A percentile compares a stretch with the other conserved stretches of the same genome.
Conservation (phyloP, 2,329 filamentous ascomycete species). For the Alternaria sp. region DNA sequence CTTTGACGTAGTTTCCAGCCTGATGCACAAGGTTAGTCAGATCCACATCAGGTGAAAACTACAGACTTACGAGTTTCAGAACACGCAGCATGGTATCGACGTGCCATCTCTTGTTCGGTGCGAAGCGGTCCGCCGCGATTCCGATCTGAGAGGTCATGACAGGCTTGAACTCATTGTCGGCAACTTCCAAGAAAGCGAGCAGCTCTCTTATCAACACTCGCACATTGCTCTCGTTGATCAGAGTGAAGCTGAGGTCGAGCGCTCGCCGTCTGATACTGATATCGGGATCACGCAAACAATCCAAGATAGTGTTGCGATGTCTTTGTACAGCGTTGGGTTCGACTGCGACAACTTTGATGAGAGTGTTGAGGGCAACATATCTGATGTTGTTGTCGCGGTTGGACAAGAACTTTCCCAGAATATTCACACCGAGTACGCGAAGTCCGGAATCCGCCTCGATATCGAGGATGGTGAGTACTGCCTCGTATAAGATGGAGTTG, state of each 20-base stretch:
- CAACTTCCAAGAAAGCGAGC: slow-evolving; percentile 93
- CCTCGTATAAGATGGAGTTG: slow-evolving; percentile 97
- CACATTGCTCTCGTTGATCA: slow-evolving; percentile 97
- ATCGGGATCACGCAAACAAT: slow-evolving; percentile 94
- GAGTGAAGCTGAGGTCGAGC: slow-evolving; percentile 95
- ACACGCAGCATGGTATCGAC: slow-evolving; percentile 97
- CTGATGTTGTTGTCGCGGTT: slow-evolving; percentile 99
- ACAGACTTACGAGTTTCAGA: slow-evolving; percentile 69
- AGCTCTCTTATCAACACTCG: slow-evolving; percentile 92
- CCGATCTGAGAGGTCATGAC: slow-evolving; percentile 99
- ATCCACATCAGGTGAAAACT: not conserved
- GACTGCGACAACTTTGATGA: slow-evolving; percentile 97
- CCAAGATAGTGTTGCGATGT: slow-evolving; percentile 95
- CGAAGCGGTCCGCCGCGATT: slow-evolving; percentile 93
- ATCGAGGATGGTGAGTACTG: slow-evolving; percentile 94
- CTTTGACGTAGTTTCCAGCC: slow-evolving; percentile 96
- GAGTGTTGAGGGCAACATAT: slow-evolving; percentile 95
- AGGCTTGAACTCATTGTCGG: slow-evolving; percentile 98
- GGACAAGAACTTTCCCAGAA: slow-evolving; percentile 96
- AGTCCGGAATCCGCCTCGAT: slow-evolving; percentile 97
- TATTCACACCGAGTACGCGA: slow-evolving; percentile 94
- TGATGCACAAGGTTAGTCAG: slow-evolving; percentile 27
- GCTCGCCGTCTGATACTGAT: slow-evolving; percentile 96
- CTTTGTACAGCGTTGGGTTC: slow-evolving; percentile 97
- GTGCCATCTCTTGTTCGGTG: slow-evolving; percentile 98